Percentiles rank a stretch among this genome's conserved stretches.
These are phyloP conservation scores for Puccinia hordei DNA, from an alignment of 1,284 basidiomycete genomes.

Conservation along the genomic window DNA sequence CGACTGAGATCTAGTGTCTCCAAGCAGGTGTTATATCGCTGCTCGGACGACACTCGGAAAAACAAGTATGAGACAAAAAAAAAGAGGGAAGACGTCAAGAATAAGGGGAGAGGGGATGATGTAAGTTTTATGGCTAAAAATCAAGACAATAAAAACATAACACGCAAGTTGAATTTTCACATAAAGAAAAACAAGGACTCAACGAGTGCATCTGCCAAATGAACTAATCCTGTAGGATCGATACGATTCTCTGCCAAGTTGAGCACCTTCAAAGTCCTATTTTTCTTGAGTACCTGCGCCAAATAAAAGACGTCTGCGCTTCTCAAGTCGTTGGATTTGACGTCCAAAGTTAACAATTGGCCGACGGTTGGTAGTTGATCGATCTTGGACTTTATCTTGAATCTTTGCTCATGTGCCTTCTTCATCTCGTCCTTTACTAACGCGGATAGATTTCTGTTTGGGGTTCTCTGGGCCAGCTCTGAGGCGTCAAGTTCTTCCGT, in stretches of 20 bases:
- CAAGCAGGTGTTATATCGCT: conserved; percentile 92
- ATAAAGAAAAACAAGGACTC: conserved; percentile 57
- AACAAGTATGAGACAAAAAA: background rate
- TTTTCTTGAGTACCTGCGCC: conserved; percentile 91
- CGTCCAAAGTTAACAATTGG: conserved; percentile 40
- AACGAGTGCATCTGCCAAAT: conserved; percentile 84
- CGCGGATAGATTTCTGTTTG: background rate
- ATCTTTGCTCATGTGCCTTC: conserved; percentile 37
- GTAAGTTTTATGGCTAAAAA: background rate
- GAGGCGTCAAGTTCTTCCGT: background rate
- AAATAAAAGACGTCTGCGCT: conserved; percentile 77
- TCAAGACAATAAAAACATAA: background rate
- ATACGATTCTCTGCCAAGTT: conserved; percentile 93
- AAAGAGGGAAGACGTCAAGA: background rate
- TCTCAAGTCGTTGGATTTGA: conserved; percentile 48
- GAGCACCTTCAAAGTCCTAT: conserved; percentile 88
- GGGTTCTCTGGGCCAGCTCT: background rate
- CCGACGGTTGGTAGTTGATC: conserved; percentile 42
- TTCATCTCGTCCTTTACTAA: conserved; percentile 39
- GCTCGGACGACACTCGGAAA: conserved; percentile 15
- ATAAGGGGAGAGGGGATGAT: background rate
- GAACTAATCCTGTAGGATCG: conserved; percentile 75
- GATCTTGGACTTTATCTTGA: conserved; percentile 36
- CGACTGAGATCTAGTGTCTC: conserved; percentile 90
- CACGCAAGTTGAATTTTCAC: background rate